Evolutionary conservation across 257 asterid genomes (phyloP).

Genomic region (Petunia axillaris): DNA sequence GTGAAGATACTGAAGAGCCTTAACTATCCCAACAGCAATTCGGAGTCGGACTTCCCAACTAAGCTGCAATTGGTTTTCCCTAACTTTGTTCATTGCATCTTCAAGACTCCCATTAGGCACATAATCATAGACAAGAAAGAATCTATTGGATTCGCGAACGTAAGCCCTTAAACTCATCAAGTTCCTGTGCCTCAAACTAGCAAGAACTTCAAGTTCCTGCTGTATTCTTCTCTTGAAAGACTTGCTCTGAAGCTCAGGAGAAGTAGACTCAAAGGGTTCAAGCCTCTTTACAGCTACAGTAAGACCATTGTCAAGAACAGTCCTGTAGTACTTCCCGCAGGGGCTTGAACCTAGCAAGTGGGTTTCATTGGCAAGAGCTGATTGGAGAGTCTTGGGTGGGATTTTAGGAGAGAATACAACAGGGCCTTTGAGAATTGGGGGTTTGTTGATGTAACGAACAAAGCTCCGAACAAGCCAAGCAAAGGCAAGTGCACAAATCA

Average conservation of each 20-base stretch:
- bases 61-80: slow-evolving; percentile 67
- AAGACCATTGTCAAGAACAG: slow-evolving; percentile 83
- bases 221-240: slow-evolving; percentile 54
- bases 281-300: slow-evolving; percentile 76
- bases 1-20: slow-evolving; percentile 83
- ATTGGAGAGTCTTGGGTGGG: slow-evolving; percentile 56
- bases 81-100: slow-evolving; percentile 68
- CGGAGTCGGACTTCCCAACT: slow-evolving; percentile 79
- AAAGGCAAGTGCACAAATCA: slow-evolving; percentile 57
- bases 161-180: slow-evolving; percentile 92
- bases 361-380: slow-evolving; percentile 71
- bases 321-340: slow-evolving; percentile 70
- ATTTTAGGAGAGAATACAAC: slow-evolving; percentile 77
- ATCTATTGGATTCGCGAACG: slow-evolving; percentile 58
- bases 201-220: slow-evolving; percentile 66
- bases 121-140: slow-evolving; percentile 70
- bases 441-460: slow-evolving; percentile 60
- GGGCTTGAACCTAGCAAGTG: slow-evolving; percentile 71
- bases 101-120: slow-evolving; percentile 76
- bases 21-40: slow-evolving; percentile 80
- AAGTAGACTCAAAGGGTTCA: slow-evolving; percentile 47
- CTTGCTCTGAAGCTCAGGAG: slow-evolving; percentile 46
- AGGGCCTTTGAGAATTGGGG: slow-evolving; percentile 75
- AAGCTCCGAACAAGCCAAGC: slow-evolving; percentile 63
- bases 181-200: slow-evolving; percentile 74